Evolutionary conservation across 78 protist genomes (phyloP).

Genomic region (Cavenderia fasciculata): DNA sequence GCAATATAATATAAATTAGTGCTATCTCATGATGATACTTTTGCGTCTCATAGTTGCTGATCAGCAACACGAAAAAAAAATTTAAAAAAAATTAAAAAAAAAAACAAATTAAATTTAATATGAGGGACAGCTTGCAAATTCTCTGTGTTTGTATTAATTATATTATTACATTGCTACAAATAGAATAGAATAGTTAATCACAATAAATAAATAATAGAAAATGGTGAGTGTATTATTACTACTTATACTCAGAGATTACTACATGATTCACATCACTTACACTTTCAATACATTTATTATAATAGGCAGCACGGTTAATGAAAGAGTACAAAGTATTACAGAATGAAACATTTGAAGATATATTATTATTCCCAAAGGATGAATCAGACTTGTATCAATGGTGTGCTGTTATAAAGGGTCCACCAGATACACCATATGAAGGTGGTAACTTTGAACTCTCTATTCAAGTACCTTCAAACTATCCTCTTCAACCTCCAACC

Average conservation of each 20-base stretch:
- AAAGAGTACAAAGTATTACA: slow-evolving; percentile 80
- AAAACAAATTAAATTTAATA: background rate
- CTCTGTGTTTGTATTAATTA: no score
- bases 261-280: no score
- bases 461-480: slow-evolving; percentile 75
- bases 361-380: slow-evolving; percentile 43
- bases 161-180: no score
- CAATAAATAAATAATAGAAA: no score
- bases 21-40: no score
- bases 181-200: no score
- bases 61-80: slow-evolving; percentile 9
- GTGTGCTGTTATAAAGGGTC: slow-evolving; percentile 87
- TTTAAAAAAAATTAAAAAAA: slow-evolving; percentile 1
- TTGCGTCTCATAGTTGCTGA: background rate
- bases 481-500: slow-evolving; percentile 91
- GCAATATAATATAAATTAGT: background rate
- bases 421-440: slow-evolving; percentile 89
- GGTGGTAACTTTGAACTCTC: slow-evolving; percentile 78
- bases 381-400: slow-evolving; percentile 76
- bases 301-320: slow-evolving; percentile 77
- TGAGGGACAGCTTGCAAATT: no score
- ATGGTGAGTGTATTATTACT: no score
- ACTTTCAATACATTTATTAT: background rate
- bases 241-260: no score
- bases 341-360: slow-evolving; percentile 69